Base-by-base conservation (phyloP, 148 eudicot genomes). In the Euryodendron excelsum region DNA sequence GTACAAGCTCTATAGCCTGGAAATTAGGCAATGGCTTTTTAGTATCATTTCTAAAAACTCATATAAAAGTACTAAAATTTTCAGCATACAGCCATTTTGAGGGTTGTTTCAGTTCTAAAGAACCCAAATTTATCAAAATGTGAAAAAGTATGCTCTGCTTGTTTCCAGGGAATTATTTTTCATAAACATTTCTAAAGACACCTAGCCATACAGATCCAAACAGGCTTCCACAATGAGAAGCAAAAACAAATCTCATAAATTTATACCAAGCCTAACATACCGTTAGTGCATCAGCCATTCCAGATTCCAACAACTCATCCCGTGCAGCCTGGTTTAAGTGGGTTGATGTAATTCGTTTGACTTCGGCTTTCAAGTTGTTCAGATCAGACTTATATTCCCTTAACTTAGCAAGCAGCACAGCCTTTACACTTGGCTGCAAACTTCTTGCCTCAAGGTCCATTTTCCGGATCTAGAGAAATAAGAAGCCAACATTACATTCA, bases 391-490 rank as follows among this genome's bases (percentile, higher is more conserved):
- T 89, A 61, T 89, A 89, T 80, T 83, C 92, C 77, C 92, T 85
- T 23, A 89, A 61, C 81, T 89, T 89, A 18, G 85, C 87, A 80
- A 89, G 92, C 34, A 89, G 88, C 69, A 87, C 88, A 55, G 88
- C 90, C 75, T 85, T 89, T 31, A 87, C 82, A 78, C 82, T 89
- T 48, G 92, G 87, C 83, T 82, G 92, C 81, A 89, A 80, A 77
- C 83, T 84, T 84, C 92, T 80, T 39, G 92, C 92, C 82, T 89
- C 92, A 52, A 82, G 87, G 79, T 89, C 92, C 92, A 89, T 89
- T 82, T 87, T 89, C 37, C 89, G 85, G 56, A 87, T 87, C 92
- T 89, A 81, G 50, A 77, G 36, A 81, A 61, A 61, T 53, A 59
- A 74, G 44, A 70, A 65, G 59, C 28, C 21, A 75, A 65, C 9